Evolutionary conservation across 805 yeast species (phyloP).

Genomic region (Phaffomyces opuntiae): DNA sequence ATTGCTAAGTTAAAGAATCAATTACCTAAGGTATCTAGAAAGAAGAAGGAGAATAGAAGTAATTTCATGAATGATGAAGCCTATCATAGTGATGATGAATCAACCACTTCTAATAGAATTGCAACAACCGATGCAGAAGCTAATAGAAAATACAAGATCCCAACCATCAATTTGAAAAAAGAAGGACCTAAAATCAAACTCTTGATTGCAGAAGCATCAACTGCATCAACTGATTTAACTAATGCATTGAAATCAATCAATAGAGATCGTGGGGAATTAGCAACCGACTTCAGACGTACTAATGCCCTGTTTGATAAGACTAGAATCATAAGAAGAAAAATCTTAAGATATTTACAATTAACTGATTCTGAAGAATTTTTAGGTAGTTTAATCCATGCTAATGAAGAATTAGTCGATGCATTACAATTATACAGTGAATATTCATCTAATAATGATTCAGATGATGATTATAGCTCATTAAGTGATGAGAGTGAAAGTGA

Average conservation of each 20-base stretch:
- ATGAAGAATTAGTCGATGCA: conserved; percentile 79
- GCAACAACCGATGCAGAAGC: conserved; percentile 21
- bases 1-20: conserved; percentile 40
- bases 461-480: conserved; percentile 32
- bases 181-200: conserved; percentile 68
- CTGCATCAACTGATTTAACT: conserved; percentile 61
- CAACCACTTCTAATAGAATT: conserved; percentile 24
- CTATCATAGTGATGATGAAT: conserved; percentile 32
- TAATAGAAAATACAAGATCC: conserved; percentile 51
- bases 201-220: conserved; percentile 67
- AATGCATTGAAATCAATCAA: conserved; percentile 45
- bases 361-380: conserved; percentile 80
- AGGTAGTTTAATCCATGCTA: conserved; percentile 84
- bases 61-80: conserved; percentile 48
- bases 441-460: conserved; percentile 35
- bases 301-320: conserved; percentile 68
- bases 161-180: conserved; percentile 57
- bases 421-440: conserved; percentile 60
- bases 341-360: conserved; percentile 74
- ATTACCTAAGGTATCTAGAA: conserved; percentile 31
- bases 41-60: conserved; percentile 16
- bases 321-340: conserved; percentile 65
- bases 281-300: conserved; percentile 58
- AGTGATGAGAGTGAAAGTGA: conserved; percentile 32
- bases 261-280: conserved; percentile 38